A percentile compares a stretch with the other conserved stretches of the same genome.
These are phyloP conservation scores for Eucalyptus pauciflora DNA, from an alignment of 345 rosid species.

Conservation along the genomic window DNA sequence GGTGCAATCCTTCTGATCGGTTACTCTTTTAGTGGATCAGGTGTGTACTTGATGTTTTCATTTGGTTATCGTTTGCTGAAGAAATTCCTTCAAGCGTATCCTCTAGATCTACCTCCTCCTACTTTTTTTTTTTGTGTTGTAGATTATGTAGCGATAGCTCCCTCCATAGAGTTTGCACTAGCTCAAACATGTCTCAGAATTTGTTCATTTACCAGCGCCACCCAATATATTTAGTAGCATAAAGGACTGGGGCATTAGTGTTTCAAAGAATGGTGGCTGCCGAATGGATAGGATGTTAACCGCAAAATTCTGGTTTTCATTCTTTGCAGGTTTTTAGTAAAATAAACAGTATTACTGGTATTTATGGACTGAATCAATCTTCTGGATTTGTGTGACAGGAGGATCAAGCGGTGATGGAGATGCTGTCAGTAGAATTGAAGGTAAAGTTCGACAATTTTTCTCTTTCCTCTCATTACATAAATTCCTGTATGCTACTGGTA, in stretches of 20 bases:
- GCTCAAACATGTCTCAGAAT: not conserved
- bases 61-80: not conserved
- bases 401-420: conserved; percentile 14
- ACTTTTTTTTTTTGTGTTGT: not conserved
- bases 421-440: conserved; percentile 34
- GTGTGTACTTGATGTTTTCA: conserved; percentile 15
- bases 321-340: not conserved
- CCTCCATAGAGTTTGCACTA: not conserved
- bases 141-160: not conserved
- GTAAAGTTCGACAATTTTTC: conserved; percentile 6
- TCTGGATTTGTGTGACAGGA: conserved; percentile 17
- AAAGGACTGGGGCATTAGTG: not conserved
- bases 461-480: not conserved
- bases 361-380: not conserved
- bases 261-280: not conserved
- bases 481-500: not conserved
- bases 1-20: conserved; percentile 48
- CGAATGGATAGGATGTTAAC: not conserved
- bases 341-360: not conserved
- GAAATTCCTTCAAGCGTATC: not conserved
- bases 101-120: not conserved
- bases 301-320: not conserved
- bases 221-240: not conserved
- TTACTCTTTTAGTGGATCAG: conserved; percentile 47
- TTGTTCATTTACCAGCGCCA: not conserved